Conservation (phyloP, 1,284 basidiomycete species). For the Coniophora puteana region DNA sequence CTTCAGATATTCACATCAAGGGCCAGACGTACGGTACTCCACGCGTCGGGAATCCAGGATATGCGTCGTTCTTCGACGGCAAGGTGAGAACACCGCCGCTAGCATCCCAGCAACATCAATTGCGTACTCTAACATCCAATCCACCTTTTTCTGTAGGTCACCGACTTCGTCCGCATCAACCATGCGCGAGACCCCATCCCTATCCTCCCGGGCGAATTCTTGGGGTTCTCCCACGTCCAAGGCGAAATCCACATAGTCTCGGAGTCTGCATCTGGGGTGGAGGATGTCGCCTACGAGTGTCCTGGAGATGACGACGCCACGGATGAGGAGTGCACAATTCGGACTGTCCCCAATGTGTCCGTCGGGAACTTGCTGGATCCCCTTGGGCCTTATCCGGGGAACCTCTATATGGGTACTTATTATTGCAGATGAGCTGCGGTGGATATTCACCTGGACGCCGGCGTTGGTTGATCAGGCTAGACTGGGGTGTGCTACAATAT, state of each 20-base stretch:
- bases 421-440: slow-evolving; percentile 44
- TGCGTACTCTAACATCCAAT: no score
- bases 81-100: slow-evolving; percentile 22
- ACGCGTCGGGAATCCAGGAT: slow-evolving; percentile 32
- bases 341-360: slow-evolving; percentile 42
- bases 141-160: no score
- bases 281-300: slow-evolving; percentile 39
- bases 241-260: slow-evolving; percentile 37
- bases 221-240: slow-evolving; percentile 41
- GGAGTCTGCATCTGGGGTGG: no score
- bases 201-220: slow-evolving; percentile 39
- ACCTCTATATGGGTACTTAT: slow-evolving; percentile 46
- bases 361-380: slow-evolving; percentile 45
- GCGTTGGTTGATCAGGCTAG: no score
- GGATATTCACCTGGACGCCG: no score
- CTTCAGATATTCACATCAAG: slow-evolving; percentile 34
- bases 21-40: slow-evolving; percentile 49
- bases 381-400: slow-evolving; percentile 52
- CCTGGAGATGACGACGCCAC: slow-evolving; percentile 43
- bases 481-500: no score
- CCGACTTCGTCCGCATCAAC: slow-evolving; percentile 44
- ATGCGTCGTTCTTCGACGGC: slow-evolving; percentile 26
- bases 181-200: slow-evolving; percentile 43
- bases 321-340: slow-evolving; percentile 41
- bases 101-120: no score